phyloP scores from a whole-genome alignment of 352 stramenopile species.

The Pythium chondricola region DNA sequence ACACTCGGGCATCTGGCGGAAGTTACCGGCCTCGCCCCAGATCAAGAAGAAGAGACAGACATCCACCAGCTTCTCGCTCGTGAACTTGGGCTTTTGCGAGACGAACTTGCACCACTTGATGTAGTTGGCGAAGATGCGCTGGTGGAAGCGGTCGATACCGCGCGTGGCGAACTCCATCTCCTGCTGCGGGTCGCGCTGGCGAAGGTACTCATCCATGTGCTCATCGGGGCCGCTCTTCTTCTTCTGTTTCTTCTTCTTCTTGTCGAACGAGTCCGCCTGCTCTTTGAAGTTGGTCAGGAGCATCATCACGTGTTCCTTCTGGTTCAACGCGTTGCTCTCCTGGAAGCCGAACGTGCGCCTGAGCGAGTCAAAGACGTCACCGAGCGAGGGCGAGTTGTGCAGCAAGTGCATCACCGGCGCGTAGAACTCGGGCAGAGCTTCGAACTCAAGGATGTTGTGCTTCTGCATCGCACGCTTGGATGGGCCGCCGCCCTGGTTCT shows the following conservation, averaged over 20 bases:
- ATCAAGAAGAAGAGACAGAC: slow-evolving; percentile 81
- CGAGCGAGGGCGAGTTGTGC: slow-evolving; percentile 19
- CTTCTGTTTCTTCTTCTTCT: slow-evolving; percentile 28
- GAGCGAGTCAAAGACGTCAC: slow-evolving; percentile 70
- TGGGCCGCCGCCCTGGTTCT: slow-evolving; percentile 13
- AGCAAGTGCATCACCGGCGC: slow-evolving; percentile 27
- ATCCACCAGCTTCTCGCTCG: slow-evolving; percentile 71
- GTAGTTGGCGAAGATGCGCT: slow-evolving; percentile 79
- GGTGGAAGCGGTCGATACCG: slow-evolving; percentile 71
- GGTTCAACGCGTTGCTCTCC: slow-evolving; percentile 42
- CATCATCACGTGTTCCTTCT: slow-evolving; percentile 38
- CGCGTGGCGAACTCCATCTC: slow-evolving; percentile 71
- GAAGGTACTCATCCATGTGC: slow-evolving; percentile 20
- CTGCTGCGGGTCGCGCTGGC: slow-evolving; percentile 48
- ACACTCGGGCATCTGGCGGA: slow-evolving; percentile 73
- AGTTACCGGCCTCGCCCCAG: slow-evolving; percentile 83
- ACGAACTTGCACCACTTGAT: slow-evolving; percentile 88
- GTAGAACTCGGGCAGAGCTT: slow-evolving; percentile 32
- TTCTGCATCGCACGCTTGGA: slow-evolving; percentile 22
- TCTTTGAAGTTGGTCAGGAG: slow-evolving; percentile 42
- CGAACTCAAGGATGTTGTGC: slow-evolving; percentile 37
- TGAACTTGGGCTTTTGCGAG: slow-evolving; percentile 71
- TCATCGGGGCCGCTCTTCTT: slow-evolving; percentile 16
- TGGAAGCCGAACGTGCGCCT: slow-evolving; percentile 92
- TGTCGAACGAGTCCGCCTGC: slow-evolving; percentile 22